These are phyloP conservation scores for Cardamine chenopodiifolia DNA, from an alignment of 345 rosid genomes.

Conservation along the genomic window DNA sequence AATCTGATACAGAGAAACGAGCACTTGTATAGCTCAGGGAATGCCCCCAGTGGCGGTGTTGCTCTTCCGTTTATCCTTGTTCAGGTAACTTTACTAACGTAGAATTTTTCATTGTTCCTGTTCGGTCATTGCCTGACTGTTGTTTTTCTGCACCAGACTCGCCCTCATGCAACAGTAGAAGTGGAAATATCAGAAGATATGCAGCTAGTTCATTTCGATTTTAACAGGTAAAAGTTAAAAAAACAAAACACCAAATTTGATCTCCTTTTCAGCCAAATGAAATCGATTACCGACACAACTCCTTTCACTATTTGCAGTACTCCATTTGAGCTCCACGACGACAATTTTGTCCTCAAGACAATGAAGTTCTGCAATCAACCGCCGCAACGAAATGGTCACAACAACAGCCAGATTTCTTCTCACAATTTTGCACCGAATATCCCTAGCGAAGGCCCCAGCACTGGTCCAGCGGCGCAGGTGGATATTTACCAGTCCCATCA, in stretches of 20 bases:
- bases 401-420: slow-evolving; percentile 26
- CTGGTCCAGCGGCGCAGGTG: slow-evolving; percentile 46
- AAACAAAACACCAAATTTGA: not conserved
- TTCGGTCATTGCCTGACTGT: not conserved
- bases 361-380: slow-evolving; percentile 80
- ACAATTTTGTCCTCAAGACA: slow-evolving; percentile 93
- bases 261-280: not conserved
- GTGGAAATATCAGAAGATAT: slow-evolving; percentile 99
- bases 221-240: slow-evolving; percentile 66
- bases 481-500: slow-evolving; percentile 31
- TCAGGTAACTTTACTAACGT: slow-evolving; percentile 58
- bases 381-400: slow-evolving; percentile 43
- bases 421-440: slow-evolving; percentile 40
- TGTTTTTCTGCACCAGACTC: slow-evolving; percentile 54
- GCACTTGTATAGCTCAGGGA: slow-evolving; percentile 73
- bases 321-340: slow-evolving; percentile 99
- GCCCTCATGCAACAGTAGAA: slow-evolving; percentile 99
- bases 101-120: not conserved
- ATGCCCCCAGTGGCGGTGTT: slow-evolving; percentile 85
- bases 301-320: slow-evolving; percentile 58
- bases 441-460: slow-evolving; percentile 63
- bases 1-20: slow-evolving; percentile 83
- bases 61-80: slow-evolving; percentile 97
- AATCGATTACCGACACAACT: not conserved
- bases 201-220: slow-evolving; percentile 99